Conservation (phyloP, 2,329 filamentous ascomycete species). For the Botryotinia globosa region DNA sequence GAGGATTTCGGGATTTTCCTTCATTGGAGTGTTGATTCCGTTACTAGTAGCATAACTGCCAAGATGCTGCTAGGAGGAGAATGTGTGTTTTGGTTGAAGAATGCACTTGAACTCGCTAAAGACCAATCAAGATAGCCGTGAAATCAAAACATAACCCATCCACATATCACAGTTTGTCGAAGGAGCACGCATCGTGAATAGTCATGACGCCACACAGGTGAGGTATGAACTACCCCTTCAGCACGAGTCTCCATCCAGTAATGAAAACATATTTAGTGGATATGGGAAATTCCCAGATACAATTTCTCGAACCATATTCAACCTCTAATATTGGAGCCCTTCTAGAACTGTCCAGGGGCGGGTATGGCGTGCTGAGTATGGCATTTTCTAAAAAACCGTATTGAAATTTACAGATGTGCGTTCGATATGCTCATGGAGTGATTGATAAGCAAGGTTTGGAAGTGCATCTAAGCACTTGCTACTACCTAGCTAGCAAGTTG, state of each 20-base stretch:
- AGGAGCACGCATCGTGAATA: background rate
- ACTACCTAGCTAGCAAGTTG: too few relatives aligned
- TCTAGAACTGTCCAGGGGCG: background rate
- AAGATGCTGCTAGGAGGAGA: background rate
- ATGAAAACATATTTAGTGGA: background rate
- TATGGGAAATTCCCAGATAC: background rate
- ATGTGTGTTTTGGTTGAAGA: conserved; percentile 9
- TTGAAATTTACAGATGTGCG: background rate
- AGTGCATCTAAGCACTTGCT: background rate
- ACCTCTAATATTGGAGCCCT: too few relatives aligned
- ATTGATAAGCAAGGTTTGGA: background rate
- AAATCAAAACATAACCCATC: background rate
- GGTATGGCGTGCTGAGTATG: background rate
- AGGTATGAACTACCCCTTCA: background rate
- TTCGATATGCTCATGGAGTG: background rate
- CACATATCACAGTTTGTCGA: background rate
- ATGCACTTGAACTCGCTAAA: background rate
- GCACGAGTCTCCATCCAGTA: background rate
- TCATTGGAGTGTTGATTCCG: background rate
- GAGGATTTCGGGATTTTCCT: background rate
- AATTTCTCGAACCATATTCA: background rate
- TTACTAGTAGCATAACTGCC: conserved; percentile 5
- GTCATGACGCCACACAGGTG: background rate
- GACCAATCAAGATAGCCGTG: conserved; percentile 4
- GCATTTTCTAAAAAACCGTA: background rate